Conservation (phyloP, 2,329 filamentous ascomycete species). For the Pseudopyricularia cyperi region DNA sequence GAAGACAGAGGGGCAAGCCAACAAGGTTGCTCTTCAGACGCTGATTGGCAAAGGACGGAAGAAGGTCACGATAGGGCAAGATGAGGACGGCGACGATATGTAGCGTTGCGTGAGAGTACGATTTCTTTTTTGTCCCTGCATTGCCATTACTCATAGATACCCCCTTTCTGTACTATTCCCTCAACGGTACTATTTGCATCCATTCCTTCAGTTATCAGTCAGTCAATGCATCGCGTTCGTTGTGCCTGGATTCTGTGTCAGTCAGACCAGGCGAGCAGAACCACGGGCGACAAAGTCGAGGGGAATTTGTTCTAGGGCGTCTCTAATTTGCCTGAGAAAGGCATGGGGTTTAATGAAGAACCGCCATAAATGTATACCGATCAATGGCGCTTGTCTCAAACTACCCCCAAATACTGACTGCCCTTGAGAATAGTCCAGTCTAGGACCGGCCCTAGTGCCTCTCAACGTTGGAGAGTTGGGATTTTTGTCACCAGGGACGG, state of each 20-base stretch:
- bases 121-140: not conserved
- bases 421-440: not conserved
- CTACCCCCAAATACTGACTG: not conserved
- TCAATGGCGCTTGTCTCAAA: not conserved
- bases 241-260: not conserved
- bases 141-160: not conserved
- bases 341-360: conserved; percentile 3
- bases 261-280: not conserved
- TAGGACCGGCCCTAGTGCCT: not conserved
- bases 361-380: conserved; percentile 1
- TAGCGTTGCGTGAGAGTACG: not conserved
- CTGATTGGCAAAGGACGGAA: conserved; percentile 52
- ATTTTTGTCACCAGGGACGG: not conserved
- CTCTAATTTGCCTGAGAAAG: not conserved
- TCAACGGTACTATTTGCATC: not conserved
- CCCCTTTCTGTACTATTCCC: not conserved
- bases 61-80: not conserved
- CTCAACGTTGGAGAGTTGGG: not conserved
- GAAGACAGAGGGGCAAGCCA: conserved; percentile 82
- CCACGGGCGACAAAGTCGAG: not conserved
- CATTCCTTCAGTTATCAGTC: not conserved
- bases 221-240: not conserved
- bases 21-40: conserved; percentile 81
- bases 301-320: not conserved
- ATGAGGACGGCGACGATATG: not conserved